Evolutionary conservation across 352 stramenopile species (phyloP).

Genomic region (Globisporangium okanoganense): DNA sequence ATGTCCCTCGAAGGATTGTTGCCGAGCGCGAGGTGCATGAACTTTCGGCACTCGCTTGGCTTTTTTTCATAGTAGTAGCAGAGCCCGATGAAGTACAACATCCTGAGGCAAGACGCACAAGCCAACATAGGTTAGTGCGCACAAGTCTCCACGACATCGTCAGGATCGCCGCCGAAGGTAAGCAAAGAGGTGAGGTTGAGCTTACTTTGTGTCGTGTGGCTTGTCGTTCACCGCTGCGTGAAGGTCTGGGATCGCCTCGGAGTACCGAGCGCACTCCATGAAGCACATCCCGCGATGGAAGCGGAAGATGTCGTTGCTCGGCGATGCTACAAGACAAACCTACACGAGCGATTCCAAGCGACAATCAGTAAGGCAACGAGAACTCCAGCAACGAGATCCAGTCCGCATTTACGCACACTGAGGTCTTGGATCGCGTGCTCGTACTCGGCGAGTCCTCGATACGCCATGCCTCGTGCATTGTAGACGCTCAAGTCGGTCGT

Average conservation of each 20-base stretch:
- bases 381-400: not conserved
- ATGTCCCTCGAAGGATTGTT: conserved; percentile 23
- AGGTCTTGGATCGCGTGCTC: conserved; percentile 53
- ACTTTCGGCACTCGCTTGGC: conserved; percentile 38
- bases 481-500: conserved; percentile 33
- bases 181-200: not conserved
- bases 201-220: conserved; percentile 26
- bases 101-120: conserved; percentile 15
- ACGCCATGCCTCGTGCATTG: conserved; percentile 56
- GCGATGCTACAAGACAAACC: conserved; percentile 34
- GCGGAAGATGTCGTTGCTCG: conserved; percentile 55
- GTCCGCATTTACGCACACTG: conserved; percentile 27
- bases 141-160: not conserved
- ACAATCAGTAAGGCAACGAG: not conserved
- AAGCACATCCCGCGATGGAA: conserved; percentile 64
- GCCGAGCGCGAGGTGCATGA: conserved; percentile 38
- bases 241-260: conserved; percentile 48
- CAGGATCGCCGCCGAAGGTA: not conserved
- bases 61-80: conserved; percentile 58
- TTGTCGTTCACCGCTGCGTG: conserved; percentile 36
- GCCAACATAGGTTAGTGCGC: too few species aligned
- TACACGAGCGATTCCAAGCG: conserved; percentile 3
- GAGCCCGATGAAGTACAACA: conserved; percentile 63
- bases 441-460: conserved; percentile 53
- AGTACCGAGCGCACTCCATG: conserved; percentile 48